Evolutionary conservation across 1,284 basidiomycete species (phyloP).

Genomic region (Tylopilus sp.): DNA sequence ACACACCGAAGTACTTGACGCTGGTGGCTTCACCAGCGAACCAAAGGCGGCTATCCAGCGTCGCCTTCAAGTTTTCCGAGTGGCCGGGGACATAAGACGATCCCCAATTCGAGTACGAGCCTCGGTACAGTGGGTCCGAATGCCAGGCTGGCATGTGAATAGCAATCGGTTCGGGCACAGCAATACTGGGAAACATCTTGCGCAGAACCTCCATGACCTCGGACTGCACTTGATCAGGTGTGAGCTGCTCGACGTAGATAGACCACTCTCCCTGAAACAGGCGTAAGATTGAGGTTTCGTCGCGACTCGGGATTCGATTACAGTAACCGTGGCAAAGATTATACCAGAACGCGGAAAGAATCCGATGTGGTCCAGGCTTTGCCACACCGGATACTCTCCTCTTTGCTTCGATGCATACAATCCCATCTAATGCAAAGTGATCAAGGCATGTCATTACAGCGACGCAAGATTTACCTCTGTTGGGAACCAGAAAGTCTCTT

Average conservation of each 20-base stretch:
- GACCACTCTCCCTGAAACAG: conserved; percentile 50
- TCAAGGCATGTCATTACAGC: not conserved
- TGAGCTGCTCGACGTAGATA: conserved; percentile 50
- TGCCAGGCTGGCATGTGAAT: conserved; percentile 59
- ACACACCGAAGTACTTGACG: conserved; percentile 51
- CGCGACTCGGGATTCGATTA: conserved; percentile 27
- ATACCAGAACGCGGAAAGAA: conserved; percentile 61
- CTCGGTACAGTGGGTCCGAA: conserved; percentile 53
- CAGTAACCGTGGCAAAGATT: conserved; percentile 62
- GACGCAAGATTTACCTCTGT: conserved; percentile 44
- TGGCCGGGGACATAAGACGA: conserved; percentile 51
- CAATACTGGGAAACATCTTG: conserved; percentile 52
- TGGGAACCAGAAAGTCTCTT: conserved; percentile 64
- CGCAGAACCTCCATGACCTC: conserved; percentile 55
- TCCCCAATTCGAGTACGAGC: conserved; percentile 69
- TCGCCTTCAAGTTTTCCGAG: conserved; percentile 53
- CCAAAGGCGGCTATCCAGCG: conserved; percentile 49
- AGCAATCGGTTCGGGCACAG: conserved; percentile 49
- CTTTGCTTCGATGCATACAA: conserved; percentile 61
- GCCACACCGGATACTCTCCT: conserved; percentile 67
- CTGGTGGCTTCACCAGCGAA: conserved; percentile 65
- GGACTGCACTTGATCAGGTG: conserved; percentile 43
- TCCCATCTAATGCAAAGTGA: conserved; percentile 41
- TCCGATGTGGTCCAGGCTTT: conserved; percentile 54
- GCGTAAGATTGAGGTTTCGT: not conserved